phyloP scores from a whole-genome alignment of 495 filamentous ascomycete species.

The Lichina pygmaea region DNA sequence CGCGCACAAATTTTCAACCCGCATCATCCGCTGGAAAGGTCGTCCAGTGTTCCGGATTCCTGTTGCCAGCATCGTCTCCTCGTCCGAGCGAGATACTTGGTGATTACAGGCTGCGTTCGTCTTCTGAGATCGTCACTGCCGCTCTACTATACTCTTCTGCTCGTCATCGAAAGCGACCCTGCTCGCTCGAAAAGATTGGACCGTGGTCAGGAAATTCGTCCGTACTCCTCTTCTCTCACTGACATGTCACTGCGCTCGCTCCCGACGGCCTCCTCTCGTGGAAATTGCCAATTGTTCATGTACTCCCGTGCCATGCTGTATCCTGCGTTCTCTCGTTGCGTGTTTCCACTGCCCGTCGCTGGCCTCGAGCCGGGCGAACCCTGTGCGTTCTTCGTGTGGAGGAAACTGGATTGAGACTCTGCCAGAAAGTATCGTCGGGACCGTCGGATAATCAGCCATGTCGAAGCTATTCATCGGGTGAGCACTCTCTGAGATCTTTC shows the following conservation, averaged over 20 bases:
- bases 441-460: constrained; percentile 8
- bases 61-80: no score
- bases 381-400: background rate
- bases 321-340: constrained; percentile 2
- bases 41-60: no score
- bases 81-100: no score
- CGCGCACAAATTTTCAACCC: no score
- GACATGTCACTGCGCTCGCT: constrained; percentile 1
- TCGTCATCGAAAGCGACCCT: no score
- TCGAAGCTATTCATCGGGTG: constrained; percentile 23
- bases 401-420: constrained; percentile 2
- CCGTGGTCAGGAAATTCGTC: constrained; percentile 2
- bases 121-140: no score
- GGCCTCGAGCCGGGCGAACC: background rate
- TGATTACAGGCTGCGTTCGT: no score
- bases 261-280: background rate
- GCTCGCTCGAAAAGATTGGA: background rate
- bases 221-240: constrained; percentile 3
- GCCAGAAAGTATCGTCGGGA: background rate
- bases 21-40: no score
- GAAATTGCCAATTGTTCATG: background rate
- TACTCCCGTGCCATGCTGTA: background rate
- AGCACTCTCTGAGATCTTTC: constrained; percentile 1
- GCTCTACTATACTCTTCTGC: no score
- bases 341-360: background rate